Base-by-base conservation (phyloP, 164 flowering plant genomes). In the Liquidambar formosana region DNA sequence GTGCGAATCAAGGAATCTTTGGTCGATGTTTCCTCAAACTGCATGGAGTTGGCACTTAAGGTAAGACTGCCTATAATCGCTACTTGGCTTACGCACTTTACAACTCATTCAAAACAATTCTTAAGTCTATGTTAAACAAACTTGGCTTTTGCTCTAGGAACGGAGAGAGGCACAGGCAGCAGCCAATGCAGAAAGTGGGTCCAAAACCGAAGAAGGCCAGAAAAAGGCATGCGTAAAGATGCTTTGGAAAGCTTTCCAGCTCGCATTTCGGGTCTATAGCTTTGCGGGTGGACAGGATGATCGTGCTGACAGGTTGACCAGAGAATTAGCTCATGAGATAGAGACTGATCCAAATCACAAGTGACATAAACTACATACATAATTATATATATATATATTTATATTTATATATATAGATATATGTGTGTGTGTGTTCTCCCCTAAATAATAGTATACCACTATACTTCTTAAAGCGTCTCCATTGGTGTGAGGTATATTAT, bases 271-370 rank as follows among this genome's bases (percentile, higher is more conserved):
- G 28, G 94, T 90, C 10, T 90, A 93, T 61, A 78, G 86, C 8
- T 93, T 93, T 75, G 91, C 96, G 0, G 97, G 96, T 49, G 96
- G 96, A 52, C 92, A 88, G 16, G 96, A 93, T 67, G 97, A 93
- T n/a, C 86, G 96, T 0, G 96, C 93, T 5, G 97, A 93, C 48
- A 75, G 5, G 71, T 73, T 90, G 61, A 84, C 89, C 27, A 82
- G 67, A 71, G 91, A 93, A 70, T 27, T 93, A 44, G 96, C 94
- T 47, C 77, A 85, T 1, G 96, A 88, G 77, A 90, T 93, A 45
- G 83, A 89, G 78, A 81, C 79, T 0, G 82, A 77, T 44, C 82
- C 81, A 3, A 14, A 54, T 10, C 61, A 64, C 0, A 23, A 43
- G 6, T 43, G 33, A 61, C 23, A 22, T 16, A 61, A 4, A 33